Evolutionary conservation across 345 rosid species (phyloP), one percentile per base, ranked within the genome.

Genomic region (sweet orange (Citrus sinensis)): DNA sequence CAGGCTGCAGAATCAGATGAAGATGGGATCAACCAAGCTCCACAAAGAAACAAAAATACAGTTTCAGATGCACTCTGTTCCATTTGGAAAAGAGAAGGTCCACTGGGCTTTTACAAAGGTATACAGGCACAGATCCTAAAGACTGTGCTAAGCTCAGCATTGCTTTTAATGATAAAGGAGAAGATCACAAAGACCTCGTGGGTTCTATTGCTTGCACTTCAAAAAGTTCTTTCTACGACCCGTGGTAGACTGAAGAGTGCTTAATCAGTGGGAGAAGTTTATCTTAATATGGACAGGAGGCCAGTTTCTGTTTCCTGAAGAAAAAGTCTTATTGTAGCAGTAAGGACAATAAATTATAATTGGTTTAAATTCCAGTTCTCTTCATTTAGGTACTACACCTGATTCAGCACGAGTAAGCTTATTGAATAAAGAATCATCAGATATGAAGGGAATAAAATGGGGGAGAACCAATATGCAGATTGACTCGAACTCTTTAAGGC

Each of bases 161-260:
- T 95, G 88, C 91, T 92, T 59, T 78, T 95, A 79, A 95, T 93
- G 99, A 92, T 93, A 77, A 95, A 95, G 83, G 98, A 95, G 90
- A 95, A 93, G 82, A 93, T 93, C 80, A 79, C 97, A 30, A 89
- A 85, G 77, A 85, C 91, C 56, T 86, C 98, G 37, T 91, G 99
- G 98, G 86, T 95, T 78, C 71, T 93, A 56, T 76, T 95, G 67
- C 89, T 95, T 27, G 95, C 95, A 3, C 76, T 91, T 70, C 80
- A 85, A 78, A 89, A 87, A 86, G 80, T 82, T 84, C 87, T 93
- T 7, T 82, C 85, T 22, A 49, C 76, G 49, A 79, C 89, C 6
- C 83, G 29, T 11, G 20, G 81, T 79, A 87, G 87, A 66, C 74
- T 89, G 80, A 92, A 91, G 85, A 85, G 70, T 2, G 75, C 80